Evolutionary conservation across 768 basidiomycete genomes (phyloP), one percentile per base, ranked within the genome.

Genomic region (Lactarius evosmus): DNA sequence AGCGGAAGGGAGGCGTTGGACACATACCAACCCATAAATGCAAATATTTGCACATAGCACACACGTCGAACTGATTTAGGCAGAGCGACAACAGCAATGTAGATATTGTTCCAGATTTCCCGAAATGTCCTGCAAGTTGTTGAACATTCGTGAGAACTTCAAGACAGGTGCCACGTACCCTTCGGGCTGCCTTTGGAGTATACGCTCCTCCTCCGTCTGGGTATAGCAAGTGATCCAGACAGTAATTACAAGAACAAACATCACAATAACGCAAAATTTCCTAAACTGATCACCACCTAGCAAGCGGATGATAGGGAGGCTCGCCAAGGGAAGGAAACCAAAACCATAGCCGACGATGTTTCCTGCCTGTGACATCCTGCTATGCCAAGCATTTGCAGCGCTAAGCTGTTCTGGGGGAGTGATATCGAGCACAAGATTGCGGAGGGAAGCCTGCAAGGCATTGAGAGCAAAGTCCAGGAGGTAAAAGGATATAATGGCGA

Each of bases 341-440:
- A 96, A 89, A 1, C 91, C 91, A 76, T 87, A 98, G 9, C 97
- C 97, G 67, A 98, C 74, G 55, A 98, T 96, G 72, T 97, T 98
- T 25, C 95, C 97, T n/a, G 94, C 86, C 72, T 98, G 94, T 50
- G 86, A 89, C 91, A 98, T 97, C 66, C 93, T 82, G 52, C 95
- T 91, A 63, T 98, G 95, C 95, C 96, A 99, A 36, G 97, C 97
- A 76, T 98, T 99, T 4, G 89, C 94, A n/a, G 86, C 82, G 61
- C 88, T 94, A 14, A 98, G 83, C 74, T 98, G 96, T 66, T 87
- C 84, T 16, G 91, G 84, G 7, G 97, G 95, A 0, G 93, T 85
- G 56, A 96, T 78, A 72, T 99, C 97, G 63, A 99, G 81, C 14
- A 98, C 80, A n/a, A 99, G 84, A 74, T 97, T 97, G 56, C 95